Evolutionary conservation across 2,329 filamentous ascomycete species (phyloP), one percentile per base, ranked within the genome.

Genomic region (Rhexocercosporidium sp.): DNA sequence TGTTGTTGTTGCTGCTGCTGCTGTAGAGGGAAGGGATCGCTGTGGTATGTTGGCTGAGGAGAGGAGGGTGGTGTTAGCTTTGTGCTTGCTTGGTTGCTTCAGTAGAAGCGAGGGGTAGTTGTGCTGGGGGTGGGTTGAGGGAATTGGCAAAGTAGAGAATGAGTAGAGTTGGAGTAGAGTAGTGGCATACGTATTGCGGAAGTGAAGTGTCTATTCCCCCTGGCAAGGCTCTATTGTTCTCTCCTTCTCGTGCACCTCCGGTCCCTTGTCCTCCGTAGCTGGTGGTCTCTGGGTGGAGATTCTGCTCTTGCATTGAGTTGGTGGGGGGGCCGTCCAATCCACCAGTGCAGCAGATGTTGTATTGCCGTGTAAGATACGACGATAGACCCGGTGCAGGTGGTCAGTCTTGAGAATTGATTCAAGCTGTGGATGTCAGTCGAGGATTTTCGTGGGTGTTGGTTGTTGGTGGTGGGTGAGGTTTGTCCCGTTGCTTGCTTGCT

Each of bases 301-400:
- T 68, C 51, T 72, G 70, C 59, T 71, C 72, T 74, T 72, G 72
- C 73, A 74, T 74, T 31, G 64, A 64, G 68, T 57, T 59, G 59
- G 59, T 39, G 31, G 53, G 11, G n/a, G 20, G 1, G 27, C 29
- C 39, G 27, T 67, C 67, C 70, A 71, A 66, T 70, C 65, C 27
- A 66, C 64, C 61, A 63, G 67, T 73, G 69, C 72, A 71, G 70
- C 66, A 69, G 66, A 65, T 67, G 65, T 69, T 37, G 53, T 62
- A 62, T 54, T 56, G 62, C 54, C 4, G 46, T 62, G 14, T 37
- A 37, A 37, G 34, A 37, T 37, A 6, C n/a, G n/a, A n/a, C n/a
- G n/a, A 11, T 37, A 11, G 8, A 37, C 4, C 34, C 12, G 34
- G 34, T 6, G 34, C 8, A 37, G 34, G 34, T 37, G 34, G 12